Evolutionary conservation across 345 rosid genomes (phyloP).

Genomic region (Salix brachista): DNA sequence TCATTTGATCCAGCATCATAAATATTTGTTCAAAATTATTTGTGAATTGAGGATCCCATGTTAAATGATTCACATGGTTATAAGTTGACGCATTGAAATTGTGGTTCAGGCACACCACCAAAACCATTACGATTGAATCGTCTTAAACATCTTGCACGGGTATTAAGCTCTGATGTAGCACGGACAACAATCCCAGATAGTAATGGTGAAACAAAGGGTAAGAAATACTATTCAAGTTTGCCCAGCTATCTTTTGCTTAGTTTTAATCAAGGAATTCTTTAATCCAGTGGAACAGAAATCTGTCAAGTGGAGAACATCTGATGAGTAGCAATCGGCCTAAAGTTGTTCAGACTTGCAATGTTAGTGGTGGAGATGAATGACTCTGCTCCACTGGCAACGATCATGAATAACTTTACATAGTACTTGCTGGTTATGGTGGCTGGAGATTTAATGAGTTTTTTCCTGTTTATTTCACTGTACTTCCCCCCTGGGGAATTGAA

Average conservation of each 20-base stretch:
- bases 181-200: slow-evolving; percentile 21
- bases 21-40: background rate
- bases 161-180: slow-evolving; percentile 27
- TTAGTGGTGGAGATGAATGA: background rate
- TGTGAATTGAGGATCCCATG: background rate
- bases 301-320: background rate
- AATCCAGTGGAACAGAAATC: slow-evolving; percentile 8
- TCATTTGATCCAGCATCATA: background rate
- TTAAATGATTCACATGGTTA: background rate
- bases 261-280: background rate
- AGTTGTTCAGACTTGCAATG: slow-evolving; percentile 2
- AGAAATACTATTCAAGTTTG: background rate
- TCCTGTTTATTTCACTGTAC: background rate
- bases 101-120: slow-evolving; percentile 45
- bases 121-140: slow-evolving; percentile 65
- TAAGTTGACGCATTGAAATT: slow-evolving; percentile 1
- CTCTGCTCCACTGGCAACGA: background rate
- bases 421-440: slow-evolving; percentile 4
- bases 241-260: background rate
- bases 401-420: background rate
- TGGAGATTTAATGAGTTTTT: background rate
- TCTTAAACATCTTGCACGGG: slow-evolving; percentile 67
- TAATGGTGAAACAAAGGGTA: slow-evolving; percentile 45
- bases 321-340: background rate
- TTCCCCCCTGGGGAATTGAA: background rate